These are phyloP conservation scores for Microstroma glucosiphilum DNA, from an alignment of 1,284 basidiomycete genomes.

Conservation along the genomic window DNA sequence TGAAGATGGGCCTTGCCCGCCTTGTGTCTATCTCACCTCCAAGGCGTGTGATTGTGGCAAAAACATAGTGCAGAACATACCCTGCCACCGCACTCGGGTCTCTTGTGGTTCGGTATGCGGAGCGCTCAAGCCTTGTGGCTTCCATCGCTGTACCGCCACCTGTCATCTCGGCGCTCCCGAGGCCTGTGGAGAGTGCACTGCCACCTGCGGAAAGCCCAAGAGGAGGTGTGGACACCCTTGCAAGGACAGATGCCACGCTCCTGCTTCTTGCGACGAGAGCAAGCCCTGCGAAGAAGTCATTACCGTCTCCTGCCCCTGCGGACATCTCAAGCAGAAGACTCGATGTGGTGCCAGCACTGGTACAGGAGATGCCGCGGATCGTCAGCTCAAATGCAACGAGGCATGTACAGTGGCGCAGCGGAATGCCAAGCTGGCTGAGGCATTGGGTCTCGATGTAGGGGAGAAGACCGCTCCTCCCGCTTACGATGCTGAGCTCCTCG, in stretches of 20 bases:
- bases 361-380: conserved; percentile 10
- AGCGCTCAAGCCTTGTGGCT: conserved; percentile 39
- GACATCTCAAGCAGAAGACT: conserved; percentile 37
- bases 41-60: conserved; percentile 44
- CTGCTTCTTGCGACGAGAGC: conserved; percentile 36
- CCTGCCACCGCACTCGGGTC: conserved; percentile 39
- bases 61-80: conserved; percentile 39
- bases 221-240: conserved; percentile 43
- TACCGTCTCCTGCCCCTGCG: conserved; percentile 41
- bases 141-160: conserved; percentile 37
- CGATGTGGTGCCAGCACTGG: conserved; percentile 34
- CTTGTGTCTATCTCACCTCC: conserved; percentile 45
- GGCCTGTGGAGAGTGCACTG: conserved; percentile 40
- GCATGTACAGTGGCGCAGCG: conserved; percentile 44
- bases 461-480: conserved; percentile 9
- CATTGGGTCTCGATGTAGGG: conserved; percentile 39
- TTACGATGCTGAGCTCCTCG: conserved; percentile 28
- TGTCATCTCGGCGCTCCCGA: conserved; percentile 33
- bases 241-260: conserved; percentile 41
- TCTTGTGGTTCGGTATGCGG: conserved; percentile 42
- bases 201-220: conserved; percentile 42
- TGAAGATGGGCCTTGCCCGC: conserved; percentile 40
- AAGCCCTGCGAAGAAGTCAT: conserved; percentile 42
- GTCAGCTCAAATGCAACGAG: conserved; percentile 40
- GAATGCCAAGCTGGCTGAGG: conserved; percentile 47